phyloP scores from a whole-genome alignment of 2,329 filamentous ascomycete species.

The Basipetospora chlamydospora region DNA sequence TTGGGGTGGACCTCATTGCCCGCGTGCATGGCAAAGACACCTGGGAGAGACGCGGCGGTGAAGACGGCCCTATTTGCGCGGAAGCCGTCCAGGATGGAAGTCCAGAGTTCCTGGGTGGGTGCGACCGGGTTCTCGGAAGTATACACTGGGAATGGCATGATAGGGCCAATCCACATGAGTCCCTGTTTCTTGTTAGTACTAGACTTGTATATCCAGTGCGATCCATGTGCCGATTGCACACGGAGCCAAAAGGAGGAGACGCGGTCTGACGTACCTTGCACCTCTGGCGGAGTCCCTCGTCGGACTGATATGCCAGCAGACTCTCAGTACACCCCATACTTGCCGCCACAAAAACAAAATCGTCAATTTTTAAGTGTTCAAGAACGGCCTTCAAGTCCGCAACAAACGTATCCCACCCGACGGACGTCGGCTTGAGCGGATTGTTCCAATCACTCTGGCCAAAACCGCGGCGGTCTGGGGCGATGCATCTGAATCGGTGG shows the following conservation, averaged over 20 bases:
- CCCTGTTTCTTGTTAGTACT: not conserved
- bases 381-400: not conserved
- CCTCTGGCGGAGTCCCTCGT: not conserved
- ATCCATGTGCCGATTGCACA: too few species aligned
- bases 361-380: not conserved
- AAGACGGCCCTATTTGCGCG: not conserved
- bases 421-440: not conserved
- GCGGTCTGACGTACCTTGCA: conserved; percentile 3
- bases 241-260: too few species aligned
- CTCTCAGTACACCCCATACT: conserved; percentile 4
- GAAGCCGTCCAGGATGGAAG: not conserved
- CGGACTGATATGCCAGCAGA: conserved; percentile 1
- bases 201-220: too few species aligned
- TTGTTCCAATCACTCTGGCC: conserved; percentile 1
- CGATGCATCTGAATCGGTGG: conserved; percentile 1
- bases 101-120: conserved; percentile 1
- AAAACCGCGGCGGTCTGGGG: conserved; percentile 1
- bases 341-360: conserved; percentile 3
- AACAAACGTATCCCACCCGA: not conserved
- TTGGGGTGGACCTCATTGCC: conserved; percentile 3
- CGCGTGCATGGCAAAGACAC: not conserved
- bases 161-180: conserved; percentile 3
- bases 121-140: not conserved
- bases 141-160: conserved; percentile 2
- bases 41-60: not conserved